Evolutionary conservation across 108 stramenopile species (phyloP), one percentile per base, ranked within the genome.

Genomic region (Licmophora abbreviata): DNA sequence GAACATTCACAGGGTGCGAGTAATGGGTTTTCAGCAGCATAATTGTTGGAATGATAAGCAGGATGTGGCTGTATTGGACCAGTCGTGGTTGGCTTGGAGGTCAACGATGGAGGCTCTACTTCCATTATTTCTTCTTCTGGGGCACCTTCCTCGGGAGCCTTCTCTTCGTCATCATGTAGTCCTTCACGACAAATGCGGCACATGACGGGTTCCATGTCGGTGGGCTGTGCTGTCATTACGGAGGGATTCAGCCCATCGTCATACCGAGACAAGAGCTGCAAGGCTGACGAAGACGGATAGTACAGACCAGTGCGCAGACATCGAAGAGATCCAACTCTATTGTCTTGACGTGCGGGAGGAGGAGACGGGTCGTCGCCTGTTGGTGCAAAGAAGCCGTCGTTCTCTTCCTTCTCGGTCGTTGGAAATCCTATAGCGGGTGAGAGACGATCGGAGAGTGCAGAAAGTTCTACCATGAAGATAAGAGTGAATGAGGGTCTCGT

Each of bases 151-250:
- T 25, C 46, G 17, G 18, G 18, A 29, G 41, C 59, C 1, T 27
- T 23, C 27, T 47, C 61, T 5, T 31, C 53, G 20, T 51, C 54
- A 47, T 92, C 90, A 48, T 92, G 90, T 22, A 92, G 63, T 14
- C 90, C 90, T 64, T 92, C 90, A 4, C 90, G 73, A 55, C 90
- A 92, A 40, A 92, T 92, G 20, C 90, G 59, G 58, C 90, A 92
- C 60, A 92, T 87, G n/a, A 92, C 85, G 6, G 80, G 76, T 55
- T 81, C 67, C 38, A 64, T 55, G 25, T 74, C 54, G 6, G 41
- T 17, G 6, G 62, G 51, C 23, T 27, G 7, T 14, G 60, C 55
- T 9, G 61, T 56, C 38, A 54, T 50, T 22, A 65, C 61, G 3
- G 65, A 41, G 17, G 74, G 69, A 26, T 33, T 48, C 48, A 90